A percentile compares a stretch with the other conserved stretches of the same genome.
phyloP scores from a whole-genome alignment of 2,329 filamentous ascomycete species.

The Fonsecaea erecta region DNA sequence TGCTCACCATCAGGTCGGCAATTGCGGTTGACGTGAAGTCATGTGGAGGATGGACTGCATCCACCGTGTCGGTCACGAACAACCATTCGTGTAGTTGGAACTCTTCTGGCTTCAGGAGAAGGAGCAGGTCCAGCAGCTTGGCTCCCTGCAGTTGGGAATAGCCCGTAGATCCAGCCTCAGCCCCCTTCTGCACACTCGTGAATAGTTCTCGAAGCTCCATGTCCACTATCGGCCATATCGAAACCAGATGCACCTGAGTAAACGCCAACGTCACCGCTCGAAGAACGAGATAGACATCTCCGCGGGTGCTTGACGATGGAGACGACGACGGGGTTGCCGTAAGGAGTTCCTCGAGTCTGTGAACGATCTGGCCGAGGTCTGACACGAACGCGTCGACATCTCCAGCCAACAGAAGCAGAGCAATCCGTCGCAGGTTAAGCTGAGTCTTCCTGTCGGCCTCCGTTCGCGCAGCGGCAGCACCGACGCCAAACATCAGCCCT shows the following conservation, averaged over 20 bases:
- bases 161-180: slow-evolving; percentile 77
- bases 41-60: slow-evolving; percentile 83
- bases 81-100: slow-evolving; percentile 99
- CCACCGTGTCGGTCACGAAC: slow-evolving; percentile 94
- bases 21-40: slow-evolving; percentile 73
- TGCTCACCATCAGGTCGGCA: slow-evolving; percentile 59
- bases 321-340: slow-evolving; percentile 84
- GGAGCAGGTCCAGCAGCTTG: slow-evolving; percentile 87
- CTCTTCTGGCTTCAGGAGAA: slow-evolving; percentile 86
- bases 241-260: slow-evolving; percentile 76
- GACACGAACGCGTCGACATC: slow-evolving; percentile 78
- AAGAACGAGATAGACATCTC: slow-evolving; percentile 87
- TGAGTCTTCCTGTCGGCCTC: slow-evolving; percentile 94
- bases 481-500: slow-evolving; percentile 98
- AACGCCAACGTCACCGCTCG: slow-evolving; percentile 80
- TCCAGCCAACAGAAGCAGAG: slow-evolving; percentile 77
- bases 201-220: slow-evolving; percentile 76
- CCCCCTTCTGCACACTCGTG: slow-evolving; percentile 70
- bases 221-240: slow-evolving; percentile 89
- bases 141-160: slow-evolving; percentile 83
- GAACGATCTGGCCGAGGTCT: slow-evolving; percentile 73
- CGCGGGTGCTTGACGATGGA: slow-evolving; percentile 84
- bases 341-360: slow-evolving; percentile 85
- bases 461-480: slow-evolving; percentile 87
- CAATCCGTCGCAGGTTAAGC: slow-evolving; percentile 81